Evolutionary conservation across 2,329 filamentous ascomycete genomes (phyloP), one percentile per base, ranked within the genome.

Genomic region (Domatiomyces globalis): DNA sequence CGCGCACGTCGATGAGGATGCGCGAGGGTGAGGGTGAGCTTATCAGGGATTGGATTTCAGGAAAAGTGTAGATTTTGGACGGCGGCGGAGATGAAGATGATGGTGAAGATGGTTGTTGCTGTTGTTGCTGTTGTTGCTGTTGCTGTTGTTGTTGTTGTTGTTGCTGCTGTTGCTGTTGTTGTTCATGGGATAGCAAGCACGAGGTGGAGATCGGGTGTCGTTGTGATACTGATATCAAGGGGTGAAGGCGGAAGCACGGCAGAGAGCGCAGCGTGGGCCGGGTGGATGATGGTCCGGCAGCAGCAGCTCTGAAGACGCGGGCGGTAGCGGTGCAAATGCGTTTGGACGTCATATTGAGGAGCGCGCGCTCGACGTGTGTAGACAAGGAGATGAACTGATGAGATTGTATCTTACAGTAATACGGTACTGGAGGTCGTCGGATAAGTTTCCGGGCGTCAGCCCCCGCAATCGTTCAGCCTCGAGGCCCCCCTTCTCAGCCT

Each of bases 1-100:
- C 71, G 56, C 72, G 71, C 56, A 74, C 72, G 57, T 74, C 72
- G 55, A 63, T 61, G n/a, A 63, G 51, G 51, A 62, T 56, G 18
- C 56, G 56, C 10, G 55, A 48, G n/a, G 57, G 50, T 39, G 43
- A 49, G 2, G 58, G 56, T 5, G 55, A 36, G 22, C 49, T 43
- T n/a, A 25, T 15, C 12, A 60, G 46, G 18, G 44, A 36, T 36
- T 58, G 54, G 15, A 63, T 53, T 22, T 61, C 59, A 27, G 49
- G 22, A 56, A 58, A 60, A 27, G 45, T 56, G 51, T 61, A 61
- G 27, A 54, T 20, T 17, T 47, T 56, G 5, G 59, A 49, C 29
- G 56, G 25, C 8, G 49, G 45, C 12, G 27, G 45, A 17, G 53
- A 51, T 22, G 52, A 25, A n/a, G 36, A 18, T 27, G 49, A 50